Base-by-base conservation (phyloP, 139 green algal genomes). In the Micractinium sp. region DNA sequence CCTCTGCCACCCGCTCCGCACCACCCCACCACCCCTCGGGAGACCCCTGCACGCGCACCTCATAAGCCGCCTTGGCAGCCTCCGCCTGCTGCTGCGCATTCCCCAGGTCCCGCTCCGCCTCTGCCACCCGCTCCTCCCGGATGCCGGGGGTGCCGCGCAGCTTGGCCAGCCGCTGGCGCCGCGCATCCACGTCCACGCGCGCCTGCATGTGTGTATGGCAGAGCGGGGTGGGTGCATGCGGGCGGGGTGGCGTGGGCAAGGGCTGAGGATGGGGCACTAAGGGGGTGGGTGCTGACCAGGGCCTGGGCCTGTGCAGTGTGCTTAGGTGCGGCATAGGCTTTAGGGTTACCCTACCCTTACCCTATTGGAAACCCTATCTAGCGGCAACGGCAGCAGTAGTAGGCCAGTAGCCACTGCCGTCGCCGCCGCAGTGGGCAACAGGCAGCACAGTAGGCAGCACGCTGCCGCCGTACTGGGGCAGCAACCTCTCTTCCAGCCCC, bases 71-170 rank as follows among this genome's bases (percentile, higher is more conserved):
- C 81, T 93, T 93, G 20, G 94, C 92, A 9, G 78, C 86, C 60
- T 97, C 92, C 67, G 94, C 90, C 33, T 85, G 85, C 35, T 89
- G 81, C 90, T 95, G 91, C 3, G 95, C 94, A 75, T 96, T 92
- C 23, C 92, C 89, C 31, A 96, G 90, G 41, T 98, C 95, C 0
- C 94, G 91, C 92, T 98, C 97, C 35, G 94, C 95, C 86, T 97
- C 95, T 1, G 91, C 78, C 27, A 98, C 88, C 66, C 89, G 91
- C 41, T 94, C 92, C 85, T 95, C 90, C 38, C 88, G 81, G 60
- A 96, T 95, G 60, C 95, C 96, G 14, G 96, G 94, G 3, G 95
- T 96, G 76, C 94, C 94, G 18, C 95, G 90, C 86, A 99, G 92
- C 90, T 96, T 96, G 61, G 93, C 93, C 67, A 97, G 90, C 66